phyloP scores from a whole-genome alignment of 1,284 basidiomycete species.

The Marasmius fiardii region DNA sequence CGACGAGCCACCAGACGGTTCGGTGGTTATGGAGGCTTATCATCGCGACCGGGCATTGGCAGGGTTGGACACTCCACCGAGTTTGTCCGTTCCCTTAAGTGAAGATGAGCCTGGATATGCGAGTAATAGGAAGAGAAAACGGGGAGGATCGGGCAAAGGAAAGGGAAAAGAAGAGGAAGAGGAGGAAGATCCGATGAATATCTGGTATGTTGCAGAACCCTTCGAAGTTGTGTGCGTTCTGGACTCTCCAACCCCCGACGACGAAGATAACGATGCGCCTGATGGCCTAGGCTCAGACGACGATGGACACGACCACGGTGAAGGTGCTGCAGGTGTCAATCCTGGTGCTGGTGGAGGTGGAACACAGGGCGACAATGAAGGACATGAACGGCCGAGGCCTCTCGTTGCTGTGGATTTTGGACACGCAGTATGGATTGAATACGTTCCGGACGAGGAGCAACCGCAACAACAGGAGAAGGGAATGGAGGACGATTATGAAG shows the following conservation, averaged over 20 bases:
- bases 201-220: constrained; percentile 68
- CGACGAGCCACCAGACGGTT: constrained; percentile 11
- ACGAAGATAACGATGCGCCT: constrained; percentile 22
- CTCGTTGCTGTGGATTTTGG: constrained; percentile 77
- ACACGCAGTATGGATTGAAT: constrained; percentile 73
- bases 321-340: background rate
- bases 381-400: constrained; percentile 51
- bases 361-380: constrained; percentile 20
- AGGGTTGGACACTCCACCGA: background rate
- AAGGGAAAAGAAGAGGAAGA: constrained; percentile 1
- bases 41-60: background rate
- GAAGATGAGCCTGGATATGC: background rate
- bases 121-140: background rate
- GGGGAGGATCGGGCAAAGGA: constrained; percentile 5
- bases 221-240: constrained; percentile 68
- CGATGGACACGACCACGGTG: background rate
- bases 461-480: constrained; percentile 18
- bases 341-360: background rate
- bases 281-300: constrained; percentile 14
- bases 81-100: background rate
- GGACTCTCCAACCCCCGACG: constrained; percentile 40
- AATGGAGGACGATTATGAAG: constrained; percentile 20
- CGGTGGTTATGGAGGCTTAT: constrained; percentile 5
- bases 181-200: constrained; percentile 44
- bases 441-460: constrained; percentile 34